phyloP scores from a whole-genome alignment of 345 rosid species.

The Jatropha curcas region DNA sequence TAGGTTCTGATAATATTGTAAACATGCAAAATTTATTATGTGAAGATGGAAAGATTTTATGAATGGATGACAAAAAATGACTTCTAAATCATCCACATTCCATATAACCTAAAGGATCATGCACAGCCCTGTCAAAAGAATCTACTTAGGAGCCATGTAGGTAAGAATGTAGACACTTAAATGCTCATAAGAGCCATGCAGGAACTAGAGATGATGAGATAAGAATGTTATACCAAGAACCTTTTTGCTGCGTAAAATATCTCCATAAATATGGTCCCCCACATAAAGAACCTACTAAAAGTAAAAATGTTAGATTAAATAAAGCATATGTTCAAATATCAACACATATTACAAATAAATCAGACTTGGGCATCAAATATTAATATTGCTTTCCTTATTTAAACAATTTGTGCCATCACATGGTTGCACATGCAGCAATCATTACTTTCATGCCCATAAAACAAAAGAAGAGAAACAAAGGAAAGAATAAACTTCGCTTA shows the following conservation, averaged over 20 bases:
- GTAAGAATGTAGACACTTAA: no score
- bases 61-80: no score
- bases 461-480: background rate
- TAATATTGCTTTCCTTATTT: background rate
- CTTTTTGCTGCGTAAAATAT: constrained; percentile 94
- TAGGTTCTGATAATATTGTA: no score
- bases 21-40: no score
- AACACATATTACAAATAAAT: constrained; percentile 4
- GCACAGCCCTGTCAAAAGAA: no score
- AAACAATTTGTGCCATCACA: background rate
- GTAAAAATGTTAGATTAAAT: constrained; percentile 11
- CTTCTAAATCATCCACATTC: no score
- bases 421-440: background rate
- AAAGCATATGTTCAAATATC: background rate
- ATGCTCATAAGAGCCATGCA: no score
- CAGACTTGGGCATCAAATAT: background rate
- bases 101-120: no score
- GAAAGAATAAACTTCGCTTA: no score
- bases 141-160: no score
- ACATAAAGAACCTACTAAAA: constrained; percentile 82
- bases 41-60: no score
- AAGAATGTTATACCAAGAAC: constrained; percentile 64
- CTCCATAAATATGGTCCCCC: constrained; percentile 98
- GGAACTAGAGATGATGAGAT: background rate
- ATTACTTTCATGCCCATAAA: background rate